Conservation (phyloP, 768 basidiomycete species). For the Hysterangium stoloniferum region DNA sequence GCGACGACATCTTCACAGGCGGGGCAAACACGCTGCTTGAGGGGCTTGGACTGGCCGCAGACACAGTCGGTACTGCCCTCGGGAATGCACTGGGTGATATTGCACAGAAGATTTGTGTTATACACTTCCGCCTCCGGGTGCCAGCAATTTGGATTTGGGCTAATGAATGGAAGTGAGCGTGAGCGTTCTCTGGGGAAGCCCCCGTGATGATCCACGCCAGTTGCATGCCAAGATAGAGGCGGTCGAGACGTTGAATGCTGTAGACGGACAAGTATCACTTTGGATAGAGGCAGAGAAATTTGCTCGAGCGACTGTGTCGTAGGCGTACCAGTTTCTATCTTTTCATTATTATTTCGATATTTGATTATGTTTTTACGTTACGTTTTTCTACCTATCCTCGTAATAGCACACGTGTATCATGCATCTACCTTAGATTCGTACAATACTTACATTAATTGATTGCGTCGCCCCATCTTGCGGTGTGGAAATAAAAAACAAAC, state of each 20-base stretch:
- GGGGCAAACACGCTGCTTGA: conserved; percentile 45
- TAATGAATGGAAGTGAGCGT: conserved; percentile 44
- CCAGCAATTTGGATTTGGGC: too few species aligned
- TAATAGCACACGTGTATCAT: too few species aligned
- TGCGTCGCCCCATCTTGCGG: too few species aligned
- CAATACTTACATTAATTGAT: too few species aligned
- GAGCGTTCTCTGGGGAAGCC: conserved; percentile 52
- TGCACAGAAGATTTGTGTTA: conserved; percentile 43
- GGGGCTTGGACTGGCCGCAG: conserved; percentile 37
- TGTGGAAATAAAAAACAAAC: too few species aligned
- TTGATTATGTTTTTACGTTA: too few species aligned
- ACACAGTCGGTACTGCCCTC: conserved; percentile 43
- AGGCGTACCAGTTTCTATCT: too few species aligned
- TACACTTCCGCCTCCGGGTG: not conserved
- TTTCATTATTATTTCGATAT: too few species aligned
- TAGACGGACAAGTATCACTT: conserved; percentile 36
- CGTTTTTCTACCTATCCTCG: too few species aligned
- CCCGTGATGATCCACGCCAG: conserved; percentile 41
- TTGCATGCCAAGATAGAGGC: conserved; percentile 31
- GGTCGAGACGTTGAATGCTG: conserved; percentile 29
- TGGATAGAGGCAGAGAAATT: conserved; percentile 36
- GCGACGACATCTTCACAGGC: conserved; percentile 44
- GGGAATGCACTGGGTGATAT: conserved; percentile 39
- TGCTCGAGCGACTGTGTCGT: too few species aligned
- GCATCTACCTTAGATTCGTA: too few species aligned